phyloP scores from a whole-genome alignment of 805 yeast genomes.

The Candida dendrica region DNA sequence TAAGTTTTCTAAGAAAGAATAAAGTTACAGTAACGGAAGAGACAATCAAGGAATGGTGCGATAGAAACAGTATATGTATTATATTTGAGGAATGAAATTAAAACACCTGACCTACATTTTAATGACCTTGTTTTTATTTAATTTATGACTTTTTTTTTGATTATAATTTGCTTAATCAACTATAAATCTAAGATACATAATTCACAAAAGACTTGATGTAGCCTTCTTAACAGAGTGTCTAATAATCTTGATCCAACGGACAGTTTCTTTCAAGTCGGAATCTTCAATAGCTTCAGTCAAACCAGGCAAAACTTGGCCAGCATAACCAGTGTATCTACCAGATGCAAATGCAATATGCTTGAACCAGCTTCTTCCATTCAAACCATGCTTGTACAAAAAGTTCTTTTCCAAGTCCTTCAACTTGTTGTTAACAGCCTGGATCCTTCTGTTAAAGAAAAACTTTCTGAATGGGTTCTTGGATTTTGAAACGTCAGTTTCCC shows the following conservation, averaged over 20 bases:
- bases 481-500: conserved; percentile 21
- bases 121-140: too few relatives aligned
- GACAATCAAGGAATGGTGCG: conserved; percentile 17
- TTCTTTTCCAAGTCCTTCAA: conserved; percentile 36
- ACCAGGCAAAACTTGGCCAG: conserved; percentile 47
- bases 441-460: conserved; percentile 18
- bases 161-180: too few relatives aligned
- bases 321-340: conserved; percentile 51
- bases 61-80: conserved; percentile 16
- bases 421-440: conserved; percentile 25
- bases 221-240: conserved; percentile 7
- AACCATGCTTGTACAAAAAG: conserved; percentile 38
- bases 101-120: too few relatives aligned
- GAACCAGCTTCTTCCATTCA: conserved; percentile 45
- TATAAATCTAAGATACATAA: too few relatives aligned
- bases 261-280: conserved; percentile 24
- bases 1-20: conserved; percentile 1
- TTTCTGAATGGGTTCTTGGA: conserved; percentile 26
- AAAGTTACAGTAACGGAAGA: conserved; percentile 5
- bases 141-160: too few relatives aligned
- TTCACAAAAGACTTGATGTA: neutral
- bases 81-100: neutral
- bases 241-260: conserved; percentile 21
- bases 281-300: conserved; percentile 48
- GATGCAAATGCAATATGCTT: conserved; percentile 45